Base-by-base conservation (phyloP, 768 basidiomycete species). In the Panus rudis region DNA sequence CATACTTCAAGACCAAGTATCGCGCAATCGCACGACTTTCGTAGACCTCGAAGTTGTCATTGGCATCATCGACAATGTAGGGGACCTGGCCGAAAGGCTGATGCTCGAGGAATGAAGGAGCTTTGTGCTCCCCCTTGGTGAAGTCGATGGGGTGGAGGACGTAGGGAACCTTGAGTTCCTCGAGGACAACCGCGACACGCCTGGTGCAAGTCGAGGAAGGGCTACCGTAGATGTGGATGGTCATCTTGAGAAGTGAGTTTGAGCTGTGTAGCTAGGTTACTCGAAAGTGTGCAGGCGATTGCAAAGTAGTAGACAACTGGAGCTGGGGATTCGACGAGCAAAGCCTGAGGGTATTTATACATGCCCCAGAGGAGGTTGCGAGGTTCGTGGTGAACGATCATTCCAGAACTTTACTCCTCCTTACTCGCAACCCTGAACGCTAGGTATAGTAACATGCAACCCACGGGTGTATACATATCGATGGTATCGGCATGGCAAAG, bases 81-180 rank as follows among this genome's bases (percentile, higher is more conserved):
- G 81, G 79, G 21, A 81, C 65, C 51, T 78, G 74, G 16, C 78
- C 78, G 52, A 82, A 84, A 0, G 85, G 84, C 51, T 88, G 81
- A 39, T 67, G 61, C 24, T 60, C 52, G 13, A 70, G 17, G 62
- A 61, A 74, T 7, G 52, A 69, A 0, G 71, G 53, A 0, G 54
- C 3, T 57, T 78, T 81, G 30, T 80, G 75, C 50, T 70, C 66
- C 14, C 48, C 51, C 41, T 69, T 69, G 33, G 35, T 1, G 17
- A 76, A 41, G 50, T 80, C 62, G 49, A 84, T 41, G 4, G 40
- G 8, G 32, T 72, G 46, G 39, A 81, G 50, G 49, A 76, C 72
- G 56, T 75, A 84, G 10, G 33, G 33, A 20, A 35, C 16, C n/a
- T 20, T 20, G 8, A 35, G 8, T 20, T 35, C 33, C 16, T 35